Evolutionary conservation across 306 rosid species (phyloP).

Genomic region (Prunus dulcis): DNA sequence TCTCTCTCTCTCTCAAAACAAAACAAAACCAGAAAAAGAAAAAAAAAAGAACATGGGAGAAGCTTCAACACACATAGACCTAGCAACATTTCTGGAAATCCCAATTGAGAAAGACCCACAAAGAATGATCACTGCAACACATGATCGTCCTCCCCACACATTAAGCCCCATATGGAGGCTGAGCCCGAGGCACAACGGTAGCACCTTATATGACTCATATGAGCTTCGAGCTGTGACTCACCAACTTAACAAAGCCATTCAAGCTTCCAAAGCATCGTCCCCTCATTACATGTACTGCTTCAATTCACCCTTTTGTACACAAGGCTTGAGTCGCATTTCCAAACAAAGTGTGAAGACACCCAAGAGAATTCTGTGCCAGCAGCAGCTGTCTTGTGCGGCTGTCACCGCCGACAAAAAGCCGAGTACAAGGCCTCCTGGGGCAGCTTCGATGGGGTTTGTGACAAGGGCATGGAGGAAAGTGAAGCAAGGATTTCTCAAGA

Average conservation of each 20-base stretch:
- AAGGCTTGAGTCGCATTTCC: constrained; percentile 28
- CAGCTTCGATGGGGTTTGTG: constrained; percentile 27
- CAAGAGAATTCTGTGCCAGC: constrained; percentile 33
- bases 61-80: constrained; percentile 16
- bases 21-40: no score
- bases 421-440: constrained; percentile 18
- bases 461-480: constrained; percentile 59
- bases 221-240: constrained; percentile 51
- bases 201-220: constrained; percentile 57
- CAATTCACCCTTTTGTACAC: constrained; percentile 39
- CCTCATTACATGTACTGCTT: constrained; percentile 25
- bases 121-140: not conserved
- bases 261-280: constrained; percentile 29
- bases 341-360: constrained; percentile 27
- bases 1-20: not conserved
- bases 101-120: constrained; percentile 21
- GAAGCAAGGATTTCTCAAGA: constrained; percentile 43
- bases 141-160: not conserved
- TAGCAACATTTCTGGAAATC: constrained; percentile 34
- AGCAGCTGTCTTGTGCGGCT: not conserved
- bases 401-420: constrained; percentile 13
- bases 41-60: constrained; percentile 8
- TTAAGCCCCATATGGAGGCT: constrained; percentile 20
- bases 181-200: constrained; percentile 44
- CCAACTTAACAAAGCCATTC: constrained; percentile 59